Evolutionary conservation across 768 basidiomycete species (phyloP).

Genomic region (Podaxis pistillaris): DNA sequence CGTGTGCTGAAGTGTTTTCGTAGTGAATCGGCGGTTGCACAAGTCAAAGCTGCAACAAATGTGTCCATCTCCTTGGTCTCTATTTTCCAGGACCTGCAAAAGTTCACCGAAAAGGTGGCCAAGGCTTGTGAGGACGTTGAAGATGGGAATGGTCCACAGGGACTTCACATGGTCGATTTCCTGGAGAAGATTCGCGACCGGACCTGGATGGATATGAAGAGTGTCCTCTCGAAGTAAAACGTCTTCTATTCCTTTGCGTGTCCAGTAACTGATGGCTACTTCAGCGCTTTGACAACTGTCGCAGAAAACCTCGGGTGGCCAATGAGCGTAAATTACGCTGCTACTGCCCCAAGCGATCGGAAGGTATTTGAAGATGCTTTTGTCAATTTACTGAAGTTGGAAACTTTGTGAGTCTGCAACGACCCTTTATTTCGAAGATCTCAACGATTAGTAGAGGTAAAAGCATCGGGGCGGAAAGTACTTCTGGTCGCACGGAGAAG

Average conservation of each 20-base stretch:
- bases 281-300: slow-evolving; percentile 59
- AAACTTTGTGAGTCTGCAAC: slow-evolving; percentile 60
- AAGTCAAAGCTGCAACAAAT: slow-evolving; percentile 40
- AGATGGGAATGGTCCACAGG: slow-evolving; percentile 44
- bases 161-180: slow-evolving; percentile 61
- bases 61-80: slow-evolving; percentile 48
- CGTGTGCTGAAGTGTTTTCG: slow-evolving; percentile 11
- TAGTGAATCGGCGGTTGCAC: slow-evolving; percentile 59
- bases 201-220: slow-evolving; percentile 80
- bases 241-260: not conserved
- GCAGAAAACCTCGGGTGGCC: slow-evolving; percentile 90
- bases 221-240: slow-evolving; percentile 58
- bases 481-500: slow-evolving; percentile 28
- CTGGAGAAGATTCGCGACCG: slow-evolving; percentile 59
- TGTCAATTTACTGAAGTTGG: slow-evolving; percentile 70
- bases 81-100: slow-evolving; percentile 59
- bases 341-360: slow-evolving; percentile 48
- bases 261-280: not conserved
- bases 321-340: slow-evolving; percentile 60
- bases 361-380: slow-evolving; percentile 76
- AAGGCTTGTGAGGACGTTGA: slow-evolving; percentile 44
- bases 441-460: slow-evolving; percentile 43
- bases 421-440: not conserved
- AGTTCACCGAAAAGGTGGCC: slow-evolving; percentile 53
- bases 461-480: slow-evolving; percentile 31